Base-by-base conservation (phyloP, 257 asterid species). In the Datura wrightii region DNA sequence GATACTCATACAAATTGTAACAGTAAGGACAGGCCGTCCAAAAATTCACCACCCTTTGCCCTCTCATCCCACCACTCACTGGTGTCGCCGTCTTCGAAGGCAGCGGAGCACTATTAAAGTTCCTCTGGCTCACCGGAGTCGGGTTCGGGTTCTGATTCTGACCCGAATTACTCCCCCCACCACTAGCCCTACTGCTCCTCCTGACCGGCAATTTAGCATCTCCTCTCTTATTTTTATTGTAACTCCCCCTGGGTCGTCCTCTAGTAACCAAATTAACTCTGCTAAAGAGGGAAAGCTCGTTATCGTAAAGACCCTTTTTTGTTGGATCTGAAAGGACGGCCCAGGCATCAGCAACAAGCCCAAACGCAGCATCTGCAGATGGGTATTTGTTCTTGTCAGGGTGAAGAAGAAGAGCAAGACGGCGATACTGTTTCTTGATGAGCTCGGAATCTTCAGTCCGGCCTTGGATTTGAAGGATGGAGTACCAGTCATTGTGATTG, bases 1-100 rank as follows among this genome's bases (percentile, higher is more conserved):
- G 88, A 66, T 92, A 96, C 91, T 96, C 98, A 84, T 89, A 94
- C 89, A 96, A 71, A 74, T 92, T 91, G 85, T 93, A 94, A 86
- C 99, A 96, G 85, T 96, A 96, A 1, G 99, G 99, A 84, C 99
- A 96, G 18, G 94, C 89, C 14, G 98, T 93, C 99, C 99, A 96
- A 34, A 94, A 87, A 85, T 85, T 90, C 74, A 74, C 86, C 10
- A 34, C 82, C 16, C 46, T 67, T 59, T 62, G 82, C 13, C 58
- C 87, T 53, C 54, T 79, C 53, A 59, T 82, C 86, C 60, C 37
- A 44, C 84, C 79, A 63, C 56, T 52, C 31, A 53, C 83, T 14
- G 79, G 79, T 2, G 70, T 48, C 34, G 82, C 2, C 3, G 31
- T 3, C 82, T 76, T 76, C 2, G 50, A 10, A n/a, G 3, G 5